Evolutionary conservation across 306 rosid genomes (phyloP).

Genomic region (Castanopsis chinensis): DNA sequence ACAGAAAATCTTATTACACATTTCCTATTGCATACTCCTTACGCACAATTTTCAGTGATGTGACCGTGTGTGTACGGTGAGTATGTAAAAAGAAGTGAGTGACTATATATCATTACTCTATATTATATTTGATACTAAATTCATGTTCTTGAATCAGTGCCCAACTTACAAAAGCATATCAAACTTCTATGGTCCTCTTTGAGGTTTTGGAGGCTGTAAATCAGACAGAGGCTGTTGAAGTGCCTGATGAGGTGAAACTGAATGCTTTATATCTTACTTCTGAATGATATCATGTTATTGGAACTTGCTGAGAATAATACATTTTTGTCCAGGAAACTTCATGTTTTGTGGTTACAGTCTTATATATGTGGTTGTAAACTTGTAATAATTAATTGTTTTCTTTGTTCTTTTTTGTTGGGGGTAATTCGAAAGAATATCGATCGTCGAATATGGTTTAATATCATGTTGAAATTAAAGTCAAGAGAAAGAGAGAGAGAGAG

Average conservation of each 20-base stretch:
- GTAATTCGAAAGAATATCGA: background rate
- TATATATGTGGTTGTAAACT: background rate
- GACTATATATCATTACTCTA: too few species aligned
- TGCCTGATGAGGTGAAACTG: conserved; percentile 71
- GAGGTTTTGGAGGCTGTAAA: conserved; percentile 94
- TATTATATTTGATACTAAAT: conserved; percentile 8
- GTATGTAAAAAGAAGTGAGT: too few species aligned
- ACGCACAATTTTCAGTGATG: too few species aligned
- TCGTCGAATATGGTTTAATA: too few species aligned
- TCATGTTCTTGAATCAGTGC: conserved; percentile 53
- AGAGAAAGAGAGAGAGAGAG: too few species aligned
- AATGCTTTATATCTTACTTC: background rate
- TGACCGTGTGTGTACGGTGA: too few species aligned
- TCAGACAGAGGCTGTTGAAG: conserved; percentile 71
- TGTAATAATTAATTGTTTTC: background rate
- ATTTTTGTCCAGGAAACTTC: background rate
- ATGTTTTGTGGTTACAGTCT: background rate
- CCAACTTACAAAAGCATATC: conserved; percentile 89
- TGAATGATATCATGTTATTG: background rate
- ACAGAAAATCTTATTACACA: too few species aligned
- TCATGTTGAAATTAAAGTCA: too few species aligned
- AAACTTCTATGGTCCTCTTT: conserved; percentile 86
- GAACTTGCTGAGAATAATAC: background rate
- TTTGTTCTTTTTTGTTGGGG: conserved; percentile 1
- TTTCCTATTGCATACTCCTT: too few species aligned